Conservation (phyloP, 371 early-diverging fungal species). For the Paraphysoderma sedebokerense region DNA sequence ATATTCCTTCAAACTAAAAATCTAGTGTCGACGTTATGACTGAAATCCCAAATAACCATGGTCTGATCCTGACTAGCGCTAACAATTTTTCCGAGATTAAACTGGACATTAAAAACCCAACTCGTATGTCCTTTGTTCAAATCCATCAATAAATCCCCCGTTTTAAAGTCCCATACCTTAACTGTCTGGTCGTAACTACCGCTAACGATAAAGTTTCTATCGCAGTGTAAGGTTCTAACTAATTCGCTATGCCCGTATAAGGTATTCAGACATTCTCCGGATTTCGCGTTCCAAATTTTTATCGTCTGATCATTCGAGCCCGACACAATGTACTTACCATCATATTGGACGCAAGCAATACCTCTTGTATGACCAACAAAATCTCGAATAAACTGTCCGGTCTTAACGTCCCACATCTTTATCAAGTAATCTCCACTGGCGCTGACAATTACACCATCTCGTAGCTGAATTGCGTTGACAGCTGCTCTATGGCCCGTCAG, state of each 20-base stretch:
- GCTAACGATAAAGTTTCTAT: constrained; percentile 48
- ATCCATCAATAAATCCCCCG: constrained; percentile 28
- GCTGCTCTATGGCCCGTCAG: constrained; percentile 68
- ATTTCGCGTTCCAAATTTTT: constrained; percentile 80
- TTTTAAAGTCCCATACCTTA: constrained; percentile 76
- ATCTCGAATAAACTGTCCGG: constrained; percentile 43
- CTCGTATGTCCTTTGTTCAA: constrained; percentile 54
- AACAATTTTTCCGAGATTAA: constrained; percentile 60
- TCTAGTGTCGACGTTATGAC: constrained; percentile 39
- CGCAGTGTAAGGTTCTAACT: constrained; percentile 74
- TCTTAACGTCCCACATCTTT: constrained; percentile 67
- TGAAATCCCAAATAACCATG: constrained; percentile 67
- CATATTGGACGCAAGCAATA: constrained; percentile 84
- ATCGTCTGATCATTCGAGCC: constrained; percentile 91
- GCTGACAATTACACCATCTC: constrained; percentile 46
- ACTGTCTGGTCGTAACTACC: constrained; percentile 88
- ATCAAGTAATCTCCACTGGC: constrained; percentile 67
- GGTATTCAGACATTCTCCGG: constrained; percentile 52
- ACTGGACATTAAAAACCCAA: constrained; percentile 73
- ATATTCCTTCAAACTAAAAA: constrained; percentile 21
- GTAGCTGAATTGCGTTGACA: constrained; percentile 69
- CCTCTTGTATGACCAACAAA: constrained; percentile 63
- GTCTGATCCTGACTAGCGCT: constrained; percentile 62
- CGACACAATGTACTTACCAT: constrained; percentile 70
- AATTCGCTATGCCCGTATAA: constrained; percentile 73